Evolutionary conservation across 1,284 basidiomycete genomes (phyloP).

Genomic region (Wolfiporia cocos): DNA sequence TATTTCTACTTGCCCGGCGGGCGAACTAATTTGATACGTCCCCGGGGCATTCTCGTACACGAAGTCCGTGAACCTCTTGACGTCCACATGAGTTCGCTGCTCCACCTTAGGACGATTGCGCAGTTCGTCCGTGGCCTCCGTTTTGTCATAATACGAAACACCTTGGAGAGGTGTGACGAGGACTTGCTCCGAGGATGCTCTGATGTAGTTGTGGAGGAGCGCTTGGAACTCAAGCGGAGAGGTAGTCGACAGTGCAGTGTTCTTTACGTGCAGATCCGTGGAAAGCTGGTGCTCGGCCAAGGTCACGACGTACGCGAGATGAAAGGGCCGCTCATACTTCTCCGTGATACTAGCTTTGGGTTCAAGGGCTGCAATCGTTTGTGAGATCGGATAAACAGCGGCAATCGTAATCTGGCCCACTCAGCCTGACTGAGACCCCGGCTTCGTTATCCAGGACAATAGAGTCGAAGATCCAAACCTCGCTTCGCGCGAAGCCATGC

Average conservation of each 20-base stretch:
- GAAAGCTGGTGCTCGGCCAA: constrained; percentile 69
- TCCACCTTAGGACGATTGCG: constrained; percentile 53
- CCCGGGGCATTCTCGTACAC: constrained; percentile 64
- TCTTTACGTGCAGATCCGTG: constrained; percentile 76
- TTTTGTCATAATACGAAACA: constrained; percentile 74
- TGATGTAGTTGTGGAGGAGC: constrained; percentile 82
- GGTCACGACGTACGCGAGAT: constrained; percentile 74
- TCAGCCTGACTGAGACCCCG: constrained; percentile 67
- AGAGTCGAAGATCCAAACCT: constrained; percentile 61
- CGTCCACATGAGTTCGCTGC: constrained; percentile 54
- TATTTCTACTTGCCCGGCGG: constrained; percentile 49
- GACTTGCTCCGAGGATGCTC: constrained; percentile 56
- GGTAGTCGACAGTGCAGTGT: constrained; percentile 43
- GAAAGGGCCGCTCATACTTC: constrained; percentile 58
- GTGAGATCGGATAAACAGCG: too few relatives aligned
- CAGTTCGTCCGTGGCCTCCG: constrained; percentile 47
- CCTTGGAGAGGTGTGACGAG: constrained; percentile 55
- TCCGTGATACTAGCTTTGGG: constrained; percentile 53
- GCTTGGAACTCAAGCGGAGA: constrained; percentile 76
- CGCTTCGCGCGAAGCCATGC: constrained; percentile 82
- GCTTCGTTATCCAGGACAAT: constrained; percentile 65
- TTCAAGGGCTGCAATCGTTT: constrained; percentile 43
- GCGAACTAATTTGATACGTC: constrained; percentile 57
- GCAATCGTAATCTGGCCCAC: constrained; percentile 36
- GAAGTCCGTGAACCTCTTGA: constrained; percentile 60